Base-by-base conservation (phyloP, 1,284 basidiomycete species). In the Phlebopus sp. region DNA sequence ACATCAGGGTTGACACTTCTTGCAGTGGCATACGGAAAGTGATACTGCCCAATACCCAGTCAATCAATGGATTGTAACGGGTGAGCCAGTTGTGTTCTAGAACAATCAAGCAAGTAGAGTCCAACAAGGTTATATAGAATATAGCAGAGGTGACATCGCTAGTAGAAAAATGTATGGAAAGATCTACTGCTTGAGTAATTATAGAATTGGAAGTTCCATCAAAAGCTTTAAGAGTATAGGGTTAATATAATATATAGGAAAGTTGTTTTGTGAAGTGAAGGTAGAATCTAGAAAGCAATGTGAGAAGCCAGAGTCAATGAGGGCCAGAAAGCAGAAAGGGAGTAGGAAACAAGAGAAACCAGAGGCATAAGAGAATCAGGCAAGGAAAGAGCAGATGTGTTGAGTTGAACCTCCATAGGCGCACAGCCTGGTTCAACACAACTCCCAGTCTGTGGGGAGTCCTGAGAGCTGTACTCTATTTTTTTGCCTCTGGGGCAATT, bases 401-500 rank as follows among this genome's bases (percentile, higher is more conserved):
- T 51, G 34, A 47, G 40, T 2, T 11, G 3, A 19, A 37, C n/a
- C 41, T 42, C 49, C 29, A 6, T 29, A 8, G 19, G 4, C 31
- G 40, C 45, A 40, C 18, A 6, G 38, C 17, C 14, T 5, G 32
- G 25, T 15, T 47, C 45, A 46, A 43, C 7, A 10, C 37, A 34
- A 25, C 42, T 18, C 27, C 23, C 36, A 3, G 5, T 30, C 30
- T 13, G 18, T 34, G n/a, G 17, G 2, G 44, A 42, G 44, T 11
- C 11, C 11, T 1, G 27, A 25, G 32, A 17, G 31, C 27, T 30
- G 15, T 31, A 6, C n/a, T 14, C 43, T 49, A 44, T 37, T 56
- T 56, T 53, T 44, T 30, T 8, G 21, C 36, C 17, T 1, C n/a
- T 27, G 14, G 44, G n/a, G 44, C 7, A 46, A 6, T 46, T 23